Evolutionary conservation across 140 eudicot genomes (phyloP).

Genomic region (Flaveria floridana): DNA sequence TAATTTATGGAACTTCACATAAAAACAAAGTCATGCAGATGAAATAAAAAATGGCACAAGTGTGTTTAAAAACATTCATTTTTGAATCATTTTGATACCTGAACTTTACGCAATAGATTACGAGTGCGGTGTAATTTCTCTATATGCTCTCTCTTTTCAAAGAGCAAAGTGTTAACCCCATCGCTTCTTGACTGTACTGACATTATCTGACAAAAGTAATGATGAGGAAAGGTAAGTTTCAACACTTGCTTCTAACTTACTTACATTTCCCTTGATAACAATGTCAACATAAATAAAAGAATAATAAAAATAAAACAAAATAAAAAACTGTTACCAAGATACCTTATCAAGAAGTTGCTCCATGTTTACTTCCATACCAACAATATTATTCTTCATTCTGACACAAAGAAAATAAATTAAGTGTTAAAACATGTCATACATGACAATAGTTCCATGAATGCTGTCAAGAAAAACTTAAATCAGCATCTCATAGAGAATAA

Average conservation of each 20-base stretch:
- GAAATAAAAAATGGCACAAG: constrained; percentile 15
- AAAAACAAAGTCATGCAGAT: background rate
- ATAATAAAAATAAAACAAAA: too few relatives aligned
- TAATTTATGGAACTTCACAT: constrained; percentile 28
- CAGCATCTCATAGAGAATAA: constrained; percentile 22
- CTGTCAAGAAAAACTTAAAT: constrained; percentile 7
- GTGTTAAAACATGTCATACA: constrained; percentile 5
- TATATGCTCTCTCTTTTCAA: constrained; percentile 87
- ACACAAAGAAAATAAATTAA: constrained; percentile 15
- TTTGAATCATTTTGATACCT: constrained; percentile 50
- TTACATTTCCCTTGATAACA: constrained; percentile 26
- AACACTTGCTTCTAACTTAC: constrained; percentile 17
- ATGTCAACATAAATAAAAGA: constrained; percentile 16
- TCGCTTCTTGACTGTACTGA: constrained; percentile 98
- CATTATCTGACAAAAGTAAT: constrained; percentile 56
- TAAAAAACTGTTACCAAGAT: constrained; percentile 20
- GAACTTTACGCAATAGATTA: constrained; percentile 89
- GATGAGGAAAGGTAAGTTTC: constrained; percentile 19
- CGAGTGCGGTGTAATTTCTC: constrained; percentile 96
- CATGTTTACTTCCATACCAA: constrained; percentile 97
- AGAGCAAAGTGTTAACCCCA: constrained; percentile 91
- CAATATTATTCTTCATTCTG: constrained; percentile 95
- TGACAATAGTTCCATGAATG: constrained; percentile 21
- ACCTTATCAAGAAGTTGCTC: constrained; percentile 97
- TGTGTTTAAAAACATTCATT: constrained; percentile 2